Evolutionary conservation across 2,329 filamentous ascomycete genomes (phyloP), one percentile per base, ranked within the genome.

Genomic region (Penicillium sp.): DNA sequence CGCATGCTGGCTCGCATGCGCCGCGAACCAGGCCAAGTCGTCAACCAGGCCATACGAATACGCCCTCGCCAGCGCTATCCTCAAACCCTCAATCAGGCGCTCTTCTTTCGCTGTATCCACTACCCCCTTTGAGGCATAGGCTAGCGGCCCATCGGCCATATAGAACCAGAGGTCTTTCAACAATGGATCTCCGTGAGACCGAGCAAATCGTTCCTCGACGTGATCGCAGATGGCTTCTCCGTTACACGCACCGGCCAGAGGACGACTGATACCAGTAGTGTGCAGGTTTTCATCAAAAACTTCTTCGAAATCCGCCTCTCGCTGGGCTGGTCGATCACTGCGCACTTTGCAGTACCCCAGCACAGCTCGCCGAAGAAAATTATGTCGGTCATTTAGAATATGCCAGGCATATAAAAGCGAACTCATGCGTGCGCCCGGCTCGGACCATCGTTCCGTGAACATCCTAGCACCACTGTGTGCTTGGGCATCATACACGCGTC

Each of bases 1-100:
- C 5, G 65, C 64, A 56, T 66, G 65, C 21, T 64, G 65, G 42
- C 57, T 65, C 3, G 64, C 65, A 58, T 67, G 65, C 14, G 65
- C 63, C 24, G 64, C 53, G 3, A 66, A 47, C 62, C 65, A 66
- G 21, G 58, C 58, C 60, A 62, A 57, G 45, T 63, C 61, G 40
- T 63, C 57, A n/a, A 65, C 55, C 47, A 63, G 33, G n/a, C 60
- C 63, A 26, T 56, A 33, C 18, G 59, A 60, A 54, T 59, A 64
- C 26, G 54, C 53, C 28, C 60, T 56, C 9, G 64, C 64, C 58
- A 65, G 60, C 12, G 40, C 40, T 20, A 63, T 24, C 5, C 60
- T 47, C 24, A 53, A 49, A 16, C 47, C 55, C 38, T 61, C 59
- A 6, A 42, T 49, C 40, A 64, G 56, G 12, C 56, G 47, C 5